A percentile compares a stretch with the other conserved stretches of the same genome.
Evolutionary conservation across 345 rosid genomes (phyloP).

Genomic region (Ceriops tagal): DNA sequence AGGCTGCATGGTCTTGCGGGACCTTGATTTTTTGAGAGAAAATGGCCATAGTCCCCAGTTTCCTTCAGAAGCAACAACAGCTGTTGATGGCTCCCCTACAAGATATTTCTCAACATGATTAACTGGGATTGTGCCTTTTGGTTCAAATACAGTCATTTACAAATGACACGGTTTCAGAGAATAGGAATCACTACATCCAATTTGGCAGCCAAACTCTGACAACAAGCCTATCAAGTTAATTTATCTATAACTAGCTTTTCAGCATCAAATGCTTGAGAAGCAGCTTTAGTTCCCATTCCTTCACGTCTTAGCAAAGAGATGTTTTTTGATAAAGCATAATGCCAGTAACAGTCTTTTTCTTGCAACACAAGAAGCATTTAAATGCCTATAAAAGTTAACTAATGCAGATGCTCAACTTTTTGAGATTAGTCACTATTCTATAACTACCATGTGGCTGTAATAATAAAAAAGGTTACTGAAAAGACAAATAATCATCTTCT

Average conservation of each 20-base stretch:
- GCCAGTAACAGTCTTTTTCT: conserved; percentile 14
- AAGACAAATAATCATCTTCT: neutral
- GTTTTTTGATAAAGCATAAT: conserved; percentile 49
- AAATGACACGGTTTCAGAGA: conserved; percentile 41
- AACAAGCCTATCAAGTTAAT: conserved; percentile 52
- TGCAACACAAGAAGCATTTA: conserved; percentile 6
- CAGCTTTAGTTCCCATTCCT: conserved; percentile 47
- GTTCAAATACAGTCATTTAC: conserved; percentile 45
- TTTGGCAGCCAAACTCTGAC: conserved; percentile 42
- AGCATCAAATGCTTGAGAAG: conserved; percentile 46
- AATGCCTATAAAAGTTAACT: neutral
- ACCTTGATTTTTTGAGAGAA: conserved; percentile 45
- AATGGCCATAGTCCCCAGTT: conserved; percentile 96
- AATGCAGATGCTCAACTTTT: too few relatives aligned
- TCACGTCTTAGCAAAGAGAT: conserved; percentile 62
- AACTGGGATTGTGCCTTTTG: conserved; percentile 57
- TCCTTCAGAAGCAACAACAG: conserved; percentile 38
- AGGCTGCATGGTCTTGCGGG: conserved; percentile 30
- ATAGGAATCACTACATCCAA: conserved; percentile 61
- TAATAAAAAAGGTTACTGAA: neutral
- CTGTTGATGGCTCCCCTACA: conserved; percentile 42
- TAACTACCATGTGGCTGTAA: neutral
- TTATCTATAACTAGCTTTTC: conserved; percentile 48
- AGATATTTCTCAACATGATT: conserved; percentile 39
- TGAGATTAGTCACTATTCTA: neutral